Percentiles rank a stretch among this genome's conserved stretches.
These are phyloP conservation scores for Bolboschoenoplectus hybrid DNA, from an alignment of 202 grass and related monocot genomes.

Conservation along the genomic window DNA sequence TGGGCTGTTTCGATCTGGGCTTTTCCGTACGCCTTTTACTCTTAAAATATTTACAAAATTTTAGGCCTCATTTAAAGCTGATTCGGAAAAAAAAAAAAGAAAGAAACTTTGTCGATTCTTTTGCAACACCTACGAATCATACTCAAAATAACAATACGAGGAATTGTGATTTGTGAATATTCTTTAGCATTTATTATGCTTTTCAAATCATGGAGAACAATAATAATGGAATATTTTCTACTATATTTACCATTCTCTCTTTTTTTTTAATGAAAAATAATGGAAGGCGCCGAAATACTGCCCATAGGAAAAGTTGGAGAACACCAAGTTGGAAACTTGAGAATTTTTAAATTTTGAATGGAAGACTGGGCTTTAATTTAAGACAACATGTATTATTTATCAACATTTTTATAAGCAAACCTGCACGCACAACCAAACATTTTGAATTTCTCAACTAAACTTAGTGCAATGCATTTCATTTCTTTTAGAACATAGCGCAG, in stretches of 20 bases:
- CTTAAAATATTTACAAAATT: too few relatives aligned
- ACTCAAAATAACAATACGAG: background rate
- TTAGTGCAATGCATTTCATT: conserved; percentile 15
- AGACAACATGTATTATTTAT: background rate
- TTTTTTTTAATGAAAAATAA: conserved; percentile 2
- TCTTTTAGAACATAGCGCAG: background rate
- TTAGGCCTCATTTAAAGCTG: background rate
- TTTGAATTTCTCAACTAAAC: background rate
- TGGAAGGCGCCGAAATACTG: background rate
- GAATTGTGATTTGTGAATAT: background rate
- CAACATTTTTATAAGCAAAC: background rate
- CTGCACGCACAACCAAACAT: conserved; percentile 3
- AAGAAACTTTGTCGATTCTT: background rate
- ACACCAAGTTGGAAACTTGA: background rate
- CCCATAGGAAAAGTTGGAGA: background rate
- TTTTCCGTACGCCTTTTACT: background rate
- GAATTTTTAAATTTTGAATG: background rate
- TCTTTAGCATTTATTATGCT: background rate
- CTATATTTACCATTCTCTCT: background rate
- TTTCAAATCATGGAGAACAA: background rate
- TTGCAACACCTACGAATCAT: background rate
- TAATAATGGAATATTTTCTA: background rate
- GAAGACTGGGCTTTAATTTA: background rate
- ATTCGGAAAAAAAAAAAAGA: background rate
- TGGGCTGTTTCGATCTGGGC: background rate